These are phyloP conservation scores for Fraxinus sp. DNA, from an alignment of 305 asterid genomes.

Conservation along the genomic window DNA sequence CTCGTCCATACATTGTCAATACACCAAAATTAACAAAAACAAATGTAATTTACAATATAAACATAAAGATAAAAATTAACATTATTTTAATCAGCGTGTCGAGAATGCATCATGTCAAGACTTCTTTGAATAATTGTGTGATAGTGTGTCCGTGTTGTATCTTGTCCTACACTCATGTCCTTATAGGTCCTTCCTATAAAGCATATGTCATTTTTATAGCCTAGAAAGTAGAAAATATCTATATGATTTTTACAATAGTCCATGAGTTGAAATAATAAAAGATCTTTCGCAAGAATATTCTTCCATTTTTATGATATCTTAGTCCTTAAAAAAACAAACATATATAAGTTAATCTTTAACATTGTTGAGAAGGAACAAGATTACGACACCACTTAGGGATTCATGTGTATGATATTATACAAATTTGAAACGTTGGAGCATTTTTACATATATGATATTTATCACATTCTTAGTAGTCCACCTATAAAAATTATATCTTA, in stretches of 20 bases:
- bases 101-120: neutral
- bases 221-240: neutral
- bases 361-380: neutral
- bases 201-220: neutral
- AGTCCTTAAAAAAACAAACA: neutral
- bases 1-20: neutral
- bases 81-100: neutral
- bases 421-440: neutral
- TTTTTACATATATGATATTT: neutral
- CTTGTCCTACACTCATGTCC: neutral
- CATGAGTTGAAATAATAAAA: neutral
- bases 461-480: neutral
- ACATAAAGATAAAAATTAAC: neutral
- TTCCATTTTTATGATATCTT: neutral
- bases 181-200: neutral
- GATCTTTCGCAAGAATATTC: neutral
- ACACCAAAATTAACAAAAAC: neutral
- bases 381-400: neutral
- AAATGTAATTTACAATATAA: neutral
- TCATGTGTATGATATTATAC: neutral
- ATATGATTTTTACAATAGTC: neutral
- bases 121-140: neutral
- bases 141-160: neutral
- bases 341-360: neutral
- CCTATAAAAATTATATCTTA: neutral